These are phyloP conservation scores for Deakozyma indianensis DNA, from an alignment of 805 yeast genomes.

Conservation along the genomic window DNA sequence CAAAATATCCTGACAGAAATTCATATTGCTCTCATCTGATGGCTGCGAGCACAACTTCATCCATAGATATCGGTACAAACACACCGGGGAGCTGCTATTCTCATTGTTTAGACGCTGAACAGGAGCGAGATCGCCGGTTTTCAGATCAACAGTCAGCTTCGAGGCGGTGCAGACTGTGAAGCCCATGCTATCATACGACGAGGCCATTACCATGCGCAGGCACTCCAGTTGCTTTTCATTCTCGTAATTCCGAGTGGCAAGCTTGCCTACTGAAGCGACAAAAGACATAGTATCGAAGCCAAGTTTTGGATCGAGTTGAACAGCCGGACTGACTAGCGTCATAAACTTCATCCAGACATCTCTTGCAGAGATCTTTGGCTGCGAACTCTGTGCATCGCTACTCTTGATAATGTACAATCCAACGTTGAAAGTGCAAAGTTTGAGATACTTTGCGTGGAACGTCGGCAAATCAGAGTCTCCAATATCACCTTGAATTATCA, in stretches of 20 bases:
- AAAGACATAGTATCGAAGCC: not conserved
- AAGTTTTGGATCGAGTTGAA: not conserved
- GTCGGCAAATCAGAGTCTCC: not conserved
- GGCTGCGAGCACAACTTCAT: not conserved
- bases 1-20: not conserved
- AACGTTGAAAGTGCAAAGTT: not conserved
- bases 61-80: not conserved
- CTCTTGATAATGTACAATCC: not conserved
- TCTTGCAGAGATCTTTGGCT: not conserved
- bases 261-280: not conserved
- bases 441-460: not conserved
- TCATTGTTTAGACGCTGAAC: constrained; percentile 1
- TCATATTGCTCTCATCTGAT: not conserved
- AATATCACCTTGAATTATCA: not conserved
- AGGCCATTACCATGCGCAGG: not conserved
- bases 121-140: not conserved
- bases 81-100: not conserved
- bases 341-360: not conserved
- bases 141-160: not conserved
- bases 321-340: not conserved
- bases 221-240: not conserved
- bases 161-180: not conserved
- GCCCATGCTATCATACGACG: not conserved
- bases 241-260: not conserved
- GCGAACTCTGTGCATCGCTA: not conserved